Evolutionary conservation across 2,329 filamentous ascomycete species (phyloP), one percentile per base, ranked within the genome.

Genomic region (Paecilomyces fulvus): DNA sequence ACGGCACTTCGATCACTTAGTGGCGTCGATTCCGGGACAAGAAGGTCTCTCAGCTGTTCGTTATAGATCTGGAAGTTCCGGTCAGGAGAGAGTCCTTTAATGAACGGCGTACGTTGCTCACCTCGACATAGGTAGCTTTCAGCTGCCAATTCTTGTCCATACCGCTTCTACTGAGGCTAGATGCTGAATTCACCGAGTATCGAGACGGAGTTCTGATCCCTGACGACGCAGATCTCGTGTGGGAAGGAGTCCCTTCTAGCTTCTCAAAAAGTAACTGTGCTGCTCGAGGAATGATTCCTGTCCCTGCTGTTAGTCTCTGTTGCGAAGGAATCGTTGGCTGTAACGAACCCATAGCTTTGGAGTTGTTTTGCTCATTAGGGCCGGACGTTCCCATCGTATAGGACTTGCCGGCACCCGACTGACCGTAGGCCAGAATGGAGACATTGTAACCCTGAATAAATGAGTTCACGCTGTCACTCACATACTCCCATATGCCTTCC

Each of bases 391-490:
- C 94, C 94, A 99, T 99, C 0, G 94, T 99, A 70, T 95, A 97
- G 2, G 92, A 97, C 76, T 99, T 99, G 64, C 94, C 94, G 10
- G 94, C 91, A 56, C 94, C 94, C 28, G 94, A 99, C 77, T 99
- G 94, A 63, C 94, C 94, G 68, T 99, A 99, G 51, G 94, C 94
- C 65, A 99, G 79, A 52, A 99, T 84, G 3, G 94, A 99, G 57
- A 99, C 94, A 83, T 99, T 99, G 82, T 97, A 99, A 55, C 94
- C 94, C 69, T 96, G 90, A 1, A 94, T 79, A 65, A 99, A 99
- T 2, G 92, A 89, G 64, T 81, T 84, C 63, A 97, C 88, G 65
- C 91, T 95, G 64, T 99, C 94, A 60, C 84, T 84, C 52, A 99
- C 79, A 67, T 99, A 99, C 51, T 96, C 89, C 89, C 92, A 99